phyloP scores from a whole-genome alignment of 1,139 yeast genomes.

The Taphrina wiesneri region DNA sequence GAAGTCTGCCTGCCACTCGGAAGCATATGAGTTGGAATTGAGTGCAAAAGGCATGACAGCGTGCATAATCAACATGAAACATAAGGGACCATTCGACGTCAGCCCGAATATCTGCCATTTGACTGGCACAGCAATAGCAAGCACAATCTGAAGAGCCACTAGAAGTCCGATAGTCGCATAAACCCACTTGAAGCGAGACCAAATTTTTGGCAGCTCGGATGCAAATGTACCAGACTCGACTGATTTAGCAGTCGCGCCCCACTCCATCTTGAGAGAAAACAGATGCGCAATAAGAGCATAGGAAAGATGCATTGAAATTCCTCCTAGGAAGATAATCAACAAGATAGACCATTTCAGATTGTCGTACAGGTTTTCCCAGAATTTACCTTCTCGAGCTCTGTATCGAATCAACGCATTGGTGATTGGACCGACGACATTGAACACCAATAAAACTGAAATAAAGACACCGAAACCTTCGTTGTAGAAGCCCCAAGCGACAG shows the following conservation, averaged over 20 bases:
- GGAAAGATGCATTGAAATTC: slow-evolving; percentile 38
- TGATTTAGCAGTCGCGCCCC: slow-evolving; percentile 40
- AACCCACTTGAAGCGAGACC: slow-evolving; percentile 30
- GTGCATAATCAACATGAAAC: slow-evolving; percentile 36
- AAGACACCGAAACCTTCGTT: slow-evolving; percentile 34
- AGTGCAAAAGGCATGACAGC: slow-evolving; percentile 35
- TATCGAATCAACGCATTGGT: slow-evolving; percentile 38
- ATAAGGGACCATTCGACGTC: slow-evolving; percentile 35
- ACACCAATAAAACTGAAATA: slow-evolving; percentile 37
- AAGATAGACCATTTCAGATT: slow-evolving; percentile 36
- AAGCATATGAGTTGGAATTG: slow-evolving; percentile 30
- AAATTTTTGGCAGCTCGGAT: slow-evolving; percentile 38
- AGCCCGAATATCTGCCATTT: slow-evolving; percentile 20
- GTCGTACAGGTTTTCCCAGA: slow-evolving; percentile 33
- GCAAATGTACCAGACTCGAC: slow-evolving; percentile 37
- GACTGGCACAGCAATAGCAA: slow-evolving; percentile 14
- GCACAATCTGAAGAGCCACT: slow-evolving; percentile 15
- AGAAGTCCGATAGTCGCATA: not conserved
- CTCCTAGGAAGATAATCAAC: slow-evolving; percentile 36
- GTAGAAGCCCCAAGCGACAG: slow-evolving; percentile 37
- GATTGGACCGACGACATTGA: slow-evolving; percentile 37
- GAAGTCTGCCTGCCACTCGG: slow-evolving; percentile 31
- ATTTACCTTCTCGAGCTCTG: slow-evolving; percentile 35
- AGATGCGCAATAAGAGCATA: slow-evolving; percentile 37
- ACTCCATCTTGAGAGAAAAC: slow-evolving; percentile 38